Evolutionary conservation across 1,139 yeast genomes (phyloP).

Genomic region (Candida tetrigidarum): DNA sequence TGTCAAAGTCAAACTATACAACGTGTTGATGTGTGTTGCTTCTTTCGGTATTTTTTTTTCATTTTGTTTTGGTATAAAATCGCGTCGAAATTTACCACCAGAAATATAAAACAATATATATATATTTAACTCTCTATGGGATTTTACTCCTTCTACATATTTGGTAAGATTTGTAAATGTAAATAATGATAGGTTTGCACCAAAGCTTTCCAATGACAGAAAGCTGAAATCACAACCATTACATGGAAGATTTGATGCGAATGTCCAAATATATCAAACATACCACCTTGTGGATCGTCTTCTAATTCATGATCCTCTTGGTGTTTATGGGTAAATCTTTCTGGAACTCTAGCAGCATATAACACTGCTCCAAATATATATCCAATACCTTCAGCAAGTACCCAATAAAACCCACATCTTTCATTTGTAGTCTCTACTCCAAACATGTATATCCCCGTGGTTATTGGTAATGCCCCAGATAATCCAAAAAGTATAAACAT

Average conservation of each 20-base stretch:
- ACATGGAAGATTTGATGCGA: slow-evolving; percentile 90
- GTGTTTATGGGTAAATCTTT: slow-evolving; percentile 65
- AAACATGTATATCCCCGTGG: slow-evolving; percentile 48
- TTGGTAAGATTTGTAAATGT: slow-evolving; percentile 30
- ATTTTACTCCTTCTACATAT: not conserved
- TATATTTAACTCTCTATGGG: not conserved
- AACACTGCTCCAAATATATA: slow-evolving; percentile 80
- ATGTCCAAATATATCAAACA: slow-evolving; percentile 74
- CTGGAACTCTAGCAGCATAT: slow-evolving; percentile 83
- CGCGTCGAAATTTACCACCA: not conserved
- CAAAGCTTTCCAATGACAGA: slow-evolving; percentile 72
- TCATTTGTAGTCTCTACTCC: slow-evolving; percentile 44
- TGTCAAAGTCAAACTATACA: too few species aligned
- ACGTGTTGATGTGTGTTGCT: not conserved
- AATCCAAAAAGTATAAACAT: slow-evolving; percentile 85
- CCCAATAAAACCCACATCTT: slow-evolving; percentile 63
- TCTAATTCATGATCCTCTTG: slow-evolving; percentile 23
- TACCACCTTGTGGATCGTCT: slow-evolving; percentile 28
- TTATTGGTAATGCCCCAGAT: slow-evolving; percentile 74
- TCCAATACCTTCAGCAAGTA: slow-evolving; percentile 68
- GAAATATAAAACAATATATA: not conserved
- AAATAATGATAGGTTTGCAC: slow-evolving; percentile 60
- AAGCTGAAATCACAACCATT: slow-evolving; percentile 80
- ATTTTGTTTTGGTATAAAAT: not conserved
- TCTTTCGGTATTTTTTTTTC: not conserved